These are phyloP conservation scores for Voacanga thouarsii DNA, from an alignment of 257 asterid genomes.

Conservation along the genomic window DNA sequence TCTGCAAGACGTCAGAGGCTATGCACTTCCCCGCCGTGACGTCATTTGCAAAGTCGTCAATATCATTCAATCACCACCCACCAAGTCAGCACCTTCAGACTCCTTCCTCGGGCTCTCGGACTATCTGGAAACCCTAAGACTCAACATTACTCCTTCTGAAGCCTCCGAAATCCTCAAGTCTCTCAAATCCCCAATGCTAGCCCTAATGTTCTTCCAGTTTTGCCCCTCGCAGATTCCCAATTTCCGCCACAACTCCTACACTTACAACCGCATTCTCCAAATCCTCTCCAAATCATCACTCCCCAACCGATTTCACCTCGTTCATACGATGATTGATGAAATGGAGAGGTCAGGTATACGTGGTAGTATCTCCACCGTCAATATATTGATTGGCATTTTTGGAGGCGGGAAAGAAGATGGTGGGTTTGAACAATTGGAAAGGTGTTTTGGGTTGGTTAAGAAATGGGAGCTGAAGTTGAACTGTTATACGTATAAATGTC, in stretches of 20 bases:
- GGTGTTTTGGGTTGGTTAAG: conserved; percentile 64
- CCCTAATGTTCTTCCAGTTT: conserved; percentile 68
- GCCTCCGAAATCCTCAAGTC: conserved; percentile 78
- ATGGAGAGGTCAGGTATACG: conserved; percentile 29
- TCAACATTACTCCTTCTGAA: conserved; percentile 59
- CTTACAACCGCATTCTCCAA: conserved; percentile 68
- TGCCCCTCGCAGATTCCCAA: conserved; percentile 58
- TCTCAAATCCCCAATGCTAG: conserved; percentile 59
- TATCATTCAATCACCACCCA: conserved; percentile 56
- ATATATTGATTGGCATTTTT: conserved; percentile 64
- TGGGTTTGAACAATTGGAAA: conserved; percentile 52
- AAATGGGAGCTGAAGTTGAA: conserved; percentile 75
- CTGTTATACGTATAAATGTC: conserved; percentile 82
- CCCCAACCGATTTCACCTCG: conserved; percentile 41
- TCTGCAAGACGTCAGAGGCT: conserved; percentile 71
- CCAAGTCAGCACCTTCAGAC: conserved; percentile 38
- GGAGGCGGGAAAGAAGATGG: conserved; percentile 22
- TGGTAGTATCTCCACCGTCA: conserved; percentile 84
- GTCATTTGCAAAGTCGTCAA: conserved; percentile 66
- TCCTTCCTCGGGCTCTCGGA: conserved; percentile 68
- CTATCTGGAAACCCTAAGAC: conserved; percentile 40
- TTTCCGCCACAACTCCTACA: conserved; percentile 74
- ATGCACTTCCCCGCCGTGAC: conserved; percentile 87
- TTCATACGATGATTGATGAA: conserved; percentile 42
- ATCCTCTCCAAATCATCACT: conserved; percentile 56